A percentile compares a stretch with the other conserved stretches of the same genome.
Evolutionary conservation across 306 rosid species (phyloP).

Genomic region (Hippophae gyantsensis): DNA sequence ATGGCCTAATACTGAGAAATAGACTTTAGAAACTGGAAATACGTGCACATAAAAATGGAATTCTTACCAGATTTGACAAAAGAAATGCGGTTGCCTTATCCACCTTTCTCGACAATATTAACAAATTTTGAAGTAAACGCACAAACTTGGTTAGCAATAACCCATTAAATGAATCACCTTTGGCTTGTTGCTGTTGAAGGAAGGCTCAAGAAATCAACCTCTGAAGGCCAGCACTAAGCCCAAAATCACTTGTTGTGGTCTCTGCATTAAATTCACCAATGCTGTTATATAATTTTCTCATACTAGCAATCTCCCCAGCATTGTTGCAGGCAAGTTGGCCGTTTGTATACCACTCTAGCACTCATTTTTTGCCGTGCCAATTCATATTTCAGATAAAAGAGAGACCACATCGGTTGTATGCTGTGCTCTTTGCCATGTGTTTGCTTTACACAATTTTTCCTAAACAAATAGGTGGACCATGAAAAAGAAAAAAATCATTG

Average conservation of each 20-base stretch:
- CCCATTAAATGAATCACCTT: conserved; percentile 76
- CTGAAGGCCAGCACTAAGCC: conserved; percentile 78
- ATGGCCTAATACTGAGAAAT: background rate
- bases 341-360: conserved; percentile 72
- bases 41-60: conserved; percentile 12
- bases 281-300: conserved; percentile 95
- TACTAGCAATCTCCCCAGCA: conserved; percentile 96
- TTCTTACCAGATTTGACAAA: conserved; percentile 75
- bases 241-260: conserved; percentile 54
- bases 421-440: conserved; percentile 89
- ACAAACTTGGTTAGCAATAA: conserved; percentile 83
- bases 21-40: background rate
- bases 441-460: conserved; percentile 92
- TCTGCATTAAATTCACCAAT: conserved; percentile 86
- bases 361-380: conserved; percentile 85
- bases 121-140: conserved; percentile 83
- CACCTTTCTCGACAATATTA: conserved; percentile 81
- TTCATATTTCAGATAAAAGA: conserved; percentile 84
- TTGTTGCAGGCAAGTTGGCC: conserved; percentile 88
- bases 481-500: conserved; percentile 7
- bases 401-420: conserved; percentile 86
- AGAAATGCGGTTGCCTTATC: conserved; percentile 86
- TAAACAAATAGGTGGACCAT: conserved; percentile 26
- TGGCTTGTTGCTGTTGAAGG: conserved; percentile 68
- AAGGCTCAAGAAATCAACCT: conserved; percentile 87